These are phyloP conservation scores for Aurinia saxatilis DNA, from an alignment of 345 rosid genomes.

Conservation along the genomic window DNA sequence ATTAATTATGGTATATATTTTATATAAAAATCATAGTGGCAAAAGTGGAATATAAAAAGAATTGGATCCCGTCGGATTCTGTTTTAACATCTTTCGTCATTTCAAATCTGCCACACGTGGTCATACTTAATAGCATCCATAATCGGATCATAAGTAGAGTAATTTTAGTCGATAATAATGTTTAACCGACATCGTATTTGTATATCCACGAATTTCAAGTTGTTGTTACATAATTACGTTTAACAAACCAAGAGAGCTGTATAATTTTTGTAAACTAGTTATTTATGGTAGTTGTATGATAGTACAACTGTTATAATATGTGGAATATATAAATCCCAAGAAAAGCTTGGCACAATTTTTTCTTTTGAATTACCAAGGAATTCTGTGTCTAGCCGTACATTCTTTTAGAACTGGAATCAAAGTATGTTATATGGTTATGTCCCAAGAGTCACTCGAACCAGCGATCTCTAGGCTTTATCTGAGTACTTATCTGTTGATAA, in stretches of 20 bases:
- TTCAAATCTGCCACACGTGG: conserved; percentile 30
- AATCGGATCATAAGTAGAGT: conserved; percentile 2
- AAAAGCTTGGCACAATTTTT: too few relatives aligned
- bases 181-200: conserved; percentile 3
- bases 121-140: conserved; percentile 22
- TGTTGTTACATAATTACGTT: conserved; percentile 4
- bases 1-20: not conserved
- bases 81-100: not conserved
- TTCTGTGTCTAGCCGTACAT: too few relatives aligned
- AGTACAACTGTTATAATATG: too few relatives aligned
- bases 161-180: not conserved
- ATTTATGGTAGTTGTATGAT: too few relatives aligned
- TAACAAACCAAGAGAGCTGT: not conserved
- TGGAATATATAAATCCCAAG: too few relatives aligned
- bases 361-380: too few relatives aligned
- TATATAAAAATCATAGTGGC: conserved; percentile 7
- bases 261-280: too few relatives aligned
- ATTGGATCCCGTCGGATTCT: conserved; percentile 18
- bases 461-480: too few relatives aligned
- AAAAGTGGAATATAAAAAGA: not conserved
- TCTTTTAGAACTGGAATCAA: too few relatives aligned
- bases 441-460: too few relatives aligned
- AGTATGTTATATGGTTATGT: too few relatives aligned
- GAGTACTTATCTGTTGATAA: too few relatives aligned
- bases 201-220: not conserved